Evolutionary conservation across 75 land plant genomes (phyloP), one percentile per base, ranked within the genome.

Genomic region (Pinus taeda): DNA sequence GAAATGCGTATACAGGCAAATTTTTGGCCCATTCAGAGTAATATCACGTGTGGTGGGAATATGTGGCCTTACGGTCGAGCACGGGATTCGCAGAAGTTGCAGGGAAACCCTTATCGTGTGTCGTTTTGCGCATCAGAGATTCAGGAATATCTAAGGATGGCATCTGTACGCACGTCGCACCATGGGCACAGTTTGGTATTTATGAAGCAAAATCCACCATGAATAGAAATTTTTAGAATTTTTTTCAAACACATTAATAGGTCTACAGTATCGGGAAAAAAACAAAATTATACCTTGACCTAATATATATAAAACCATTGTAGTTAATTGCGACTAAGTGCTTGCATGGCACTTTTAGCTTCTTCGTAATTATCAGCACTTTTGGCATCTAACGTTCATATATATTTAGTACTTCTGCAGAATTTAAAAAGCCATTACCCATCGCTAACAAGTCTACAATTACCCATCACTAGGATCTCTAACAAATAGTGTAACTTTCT

Each of bases 11-110:
- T 42, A 22, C 39, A 45, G 42, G 42, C 20, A 69, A 39, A 17
- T n/a, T 69, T 69, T 69, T 69, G 72, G 72, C 72, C 8, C n/a
- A 39, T 69, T 13, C 71, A 42, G 20, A 20, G 72, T 42, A 69
- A 8, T 18, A 69, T 69, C 72, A 69, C 72, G 72, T 69, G 72
- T 69, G 49, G 36, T 39, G n/a, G 72, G 49, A 39, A 69, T 69
- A 45, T 69, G 42, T 42, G 53, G 20, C 49, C 22, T 42, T 45
- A 69, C 55, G 72, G 20, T 69, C n/a, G 36, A 69, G 49, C 72
- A 69, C 72, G 72, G 72, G 72, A 69, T 69, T 69, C 72, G 11
- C 72, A 69, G 72, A 69, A 39, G 72, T 20, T 20, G 49, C 69
- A 69, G 49, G 49, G 55, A 18, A 42, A 21, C 39, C 55, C 72